These are phyloP conservation scores for Hagleromyces aurorensis DNA, from an alignment of 805 yeast genomes.

Conservation along the genomic window DNA sequence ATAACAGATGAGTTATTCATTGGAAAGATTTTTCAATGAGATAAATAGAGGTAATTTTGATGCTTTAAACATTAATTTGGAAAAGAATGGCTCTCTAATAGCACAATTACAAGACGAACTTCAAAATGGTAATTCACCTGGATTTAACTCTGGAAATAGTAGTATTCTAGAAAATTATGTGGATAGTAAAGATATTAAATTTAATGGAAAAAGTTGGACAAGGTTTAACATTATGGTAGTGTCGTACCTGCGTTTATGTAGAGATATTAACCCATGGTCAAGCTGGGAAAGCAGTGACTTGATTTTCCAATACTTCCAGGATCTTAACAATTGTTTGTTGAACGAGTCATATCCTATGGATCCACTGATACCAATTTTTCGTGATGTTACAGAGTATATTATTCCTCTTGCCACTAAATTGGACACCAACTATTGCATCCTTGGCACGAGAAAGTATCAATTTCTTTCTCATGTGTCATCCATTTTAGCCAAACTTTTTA, in stretches of 20 bases:
- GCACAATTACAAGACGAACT: conserved; percentile 32
- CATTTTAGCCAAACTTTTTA: conserved; percentile 49
- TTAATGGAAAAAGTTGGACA: conserved; percentile 19
- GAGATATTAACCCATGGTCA: conserved; percentile 48
- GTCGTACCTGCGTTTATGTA: conserved; percentile 41
- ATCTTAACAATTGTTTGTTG: conserved; percentile 38
- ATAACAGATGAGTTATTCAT: conserved; percentile 11
- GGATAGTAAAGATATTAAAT: conserved; percentile 12
- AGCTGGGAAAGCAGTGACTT: conserved; percentile 43
- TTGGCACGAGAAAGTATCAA: conserved; percentile 29
- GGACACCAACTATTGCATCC: conserved; percentile 15
- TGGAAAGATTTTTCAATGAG: conserved; percentile 16
- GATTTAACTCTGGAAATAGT: conserved; percentile 5
- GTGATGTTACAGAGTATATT: conserved; percentile 31
- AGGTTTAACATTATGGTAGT: conserved; percentile 42
- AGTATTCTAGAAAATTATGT: conserved; percentile 14
- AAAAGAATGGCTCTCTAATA: conserved; percentile 25
- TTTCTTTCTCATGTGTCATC: conserved; percentile 43
- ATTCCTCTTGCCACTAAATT: conserved; percentile 24
- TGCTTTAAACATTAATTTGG: conserved; percentile 26
- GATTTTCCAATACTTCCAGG: conserved; percentile 35
- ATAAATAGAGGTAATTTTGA: conserved; percentile 12
- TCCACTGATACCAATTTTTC: conserved; percentile 15
- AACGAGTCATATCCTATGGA: conserved; percentile 34
- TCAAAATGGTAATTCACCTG: conserved; percentile 3